These are phyloP conservation scores for Rubia tinctorum DNA, from an alignment of 305 asterid genomes.

Conservation along the genomic window DNA sequence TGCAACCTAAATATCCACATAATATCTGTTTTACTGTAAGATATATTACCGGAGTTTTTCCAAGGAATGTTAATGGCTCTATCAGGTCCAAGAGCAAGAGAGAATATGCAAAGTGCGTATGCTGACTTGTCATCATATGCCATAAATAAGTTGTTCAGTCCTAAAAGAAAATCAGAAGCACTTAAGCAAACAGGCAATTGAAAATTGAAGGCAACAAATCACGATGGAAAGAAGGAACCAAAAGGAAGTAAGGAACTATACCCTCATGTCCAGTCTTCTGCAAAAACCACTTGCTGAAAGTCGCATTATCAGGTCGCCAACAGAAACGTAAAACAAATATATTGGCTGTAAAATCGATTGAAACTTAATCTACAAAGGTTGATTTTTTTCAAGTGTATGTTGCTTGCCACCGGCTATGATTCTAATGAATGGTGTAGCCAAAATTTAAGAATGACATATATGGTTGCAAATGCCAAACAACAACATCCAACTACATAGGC, in stretches of 20 bases:
- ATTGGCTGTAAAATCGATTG: slow-evolving; percentile 2
- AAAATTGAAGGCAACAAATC: background rate
- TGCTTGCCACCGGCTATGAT: background rate
- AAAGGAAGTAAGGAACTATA: slow-evolving; percentile 26
- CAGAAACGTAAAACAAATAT: slow-evolving; percentile 18
- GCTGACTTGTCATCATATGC: slow-evolving; percentile 97
- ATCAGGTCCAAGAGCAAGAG: slow-evolving; percentile 86
- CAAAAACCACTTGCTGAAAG: slow-evolving; percentile 91
- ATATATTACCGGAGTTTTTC: slow-evolving; percentile 62
- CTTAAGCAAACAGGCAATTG: slow-evolving; percentile 17
- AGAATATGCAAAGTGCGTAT: slow-evolving; percentile 87
- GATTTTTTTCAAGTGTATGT: background rate
- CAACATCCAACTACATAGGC: background rate
- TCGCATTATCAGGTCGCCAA: slow-evolving; percentile 20
- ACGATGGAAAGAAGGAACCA: slow-evolving; percentile 7
- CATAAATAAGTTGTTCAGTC: slow-evolving; percentile 85
- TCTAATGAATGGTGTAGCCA: background rate
- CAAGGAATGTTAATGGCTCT: slow-evolving; percentile 82
- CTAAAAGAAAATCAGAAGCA: slow-evolving; percentile 31
- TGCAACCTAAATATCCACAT: background rate
- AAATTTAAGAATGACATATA: background rate
- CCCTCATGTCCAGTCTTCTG: slow-evolving; percentile 95
- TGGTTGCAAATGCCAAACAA: background rate
- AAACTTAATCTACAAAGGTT: background rate
- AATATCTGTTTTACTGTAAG: background rate